Evolutionary conservation across 176 grass and related monocot genomes (phyloP), one percentile per base, ranked within the genome.

Genomic region (Otatea glauca): DNA sequence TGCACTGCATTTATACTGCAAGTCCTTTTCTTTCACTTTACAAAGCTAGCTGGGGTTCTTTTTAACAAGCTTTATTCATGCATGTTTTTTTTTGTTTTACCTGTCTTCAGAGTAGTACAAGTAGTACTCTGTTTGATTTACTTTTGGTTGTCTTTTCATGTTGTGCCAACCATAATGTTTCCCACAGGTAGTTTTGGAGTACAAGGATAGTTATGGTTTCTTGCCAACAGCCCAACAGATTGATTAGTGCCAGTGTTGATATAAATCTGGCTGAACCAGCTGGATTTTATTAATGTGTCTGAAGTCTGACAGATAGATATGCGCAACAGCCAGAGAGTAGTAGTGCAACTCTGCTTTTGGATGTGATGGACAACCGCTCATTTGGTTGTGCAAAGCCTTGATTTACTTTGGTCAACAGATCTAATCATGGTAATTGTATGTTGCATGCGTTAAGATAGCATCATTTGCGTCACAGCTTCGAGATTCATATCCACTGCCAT

Each of bases 291-390:
- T 21, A 32, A 21, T 24, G 17, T 41, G 65, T 49, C 55, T 39
- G 75, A 8, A 42, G 25, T 58, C 54, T 77, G 16, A 35, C 37
- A 7, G 5, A 66, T 16, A 65, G 29, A 35, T 66, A 41, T 56
- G 4, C 17, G 17, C 8, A 83, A 78, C 79, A 20, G 43, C 59
- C 75, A 34, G 41, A 49, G 9, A 35, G n/a, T 3, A 12, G 35
- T 43, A 63, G 17, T 76, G 39, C 79, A 61, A 15, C 42, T 66
- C 75, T 67, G 11, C 15, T 74, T 84, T 81, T 84, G n/a, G 41
- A 49, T 84, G 48, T 85, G 82, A 80, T 74, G 76, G 39, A 3
- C 70, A 85, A 68, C 81, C 42, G 49, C 69, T 51, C 74, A 54
- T 77, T 71, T 65, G 9, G 81, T 38, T 47, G 6, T 49, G 55